A percentile compares a stretch with the other conserved stretches of the same genome.
Conservation (phyloP, 2,329 filamentous ascomycete species). For the Cytospora paraplurivora region DNA sequence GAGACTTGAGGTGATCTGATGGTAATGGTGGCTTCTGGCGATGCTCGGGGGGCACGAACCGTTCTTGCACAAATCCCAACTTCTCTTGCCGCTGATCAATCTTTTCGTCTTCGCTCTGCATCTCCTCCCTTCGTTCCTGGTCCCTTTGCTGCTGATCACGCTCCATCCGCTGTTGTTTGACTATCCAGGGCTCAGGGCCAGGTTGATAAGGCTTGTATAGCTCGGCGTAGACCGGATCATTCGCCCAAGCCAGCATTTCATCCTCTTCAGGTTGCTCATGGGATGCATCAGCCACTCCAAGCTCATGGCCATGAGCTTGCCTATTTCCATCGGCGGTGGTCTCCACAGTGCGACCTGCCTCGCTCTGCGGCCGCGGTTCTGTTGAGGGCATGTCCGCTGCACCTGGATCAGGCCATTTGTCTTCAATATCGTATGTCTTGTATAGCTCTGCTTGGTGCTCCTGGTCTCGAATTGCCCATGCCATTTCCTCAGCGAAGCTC, state of each 20-base stretch:
- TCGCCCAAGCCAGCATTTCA: not conserved
- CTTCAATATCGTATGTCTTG: too few species aligned
- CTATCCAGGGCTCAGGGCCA: not conserved
- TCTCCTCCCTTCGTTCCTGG: not conserved
- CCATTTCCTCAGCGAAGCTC: not conserved
- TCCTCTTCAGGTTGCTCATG: not conserved
- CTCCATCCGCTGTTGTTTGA: not conserved
- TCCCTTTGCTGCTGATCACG: not conserved
- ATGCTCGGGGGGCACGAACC: not conserved
- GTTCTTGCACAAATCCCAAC: too few species aligned
- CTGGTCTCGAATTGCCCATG: not conserved
- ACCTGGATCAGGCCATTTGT: not conserved
- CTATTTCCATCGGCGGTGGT: not conserved
- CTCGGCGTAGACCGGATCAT: not conserved
- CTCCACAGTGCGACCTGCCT: not conserved
- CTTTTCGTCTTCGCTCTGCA: too few species aligned
- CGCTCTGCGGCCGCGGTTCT: not conserved
- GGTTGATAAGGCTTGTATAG: not conserved
- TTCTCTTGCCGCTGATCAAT: too few species aligned
- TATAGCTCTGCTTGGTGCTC: not conserved
- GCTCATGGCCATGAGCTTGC: not conserved
- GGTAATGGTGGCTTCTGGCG: not conserved
- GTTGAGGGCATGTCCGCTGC: not conserved
- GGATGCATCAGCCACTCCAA: not conserved
- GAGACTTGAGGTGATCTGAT: not conserved